Base-by-base conservation (phyloP, 1,284 basidiomycete genomes). In the Boletus nobilissimus region DNA sequence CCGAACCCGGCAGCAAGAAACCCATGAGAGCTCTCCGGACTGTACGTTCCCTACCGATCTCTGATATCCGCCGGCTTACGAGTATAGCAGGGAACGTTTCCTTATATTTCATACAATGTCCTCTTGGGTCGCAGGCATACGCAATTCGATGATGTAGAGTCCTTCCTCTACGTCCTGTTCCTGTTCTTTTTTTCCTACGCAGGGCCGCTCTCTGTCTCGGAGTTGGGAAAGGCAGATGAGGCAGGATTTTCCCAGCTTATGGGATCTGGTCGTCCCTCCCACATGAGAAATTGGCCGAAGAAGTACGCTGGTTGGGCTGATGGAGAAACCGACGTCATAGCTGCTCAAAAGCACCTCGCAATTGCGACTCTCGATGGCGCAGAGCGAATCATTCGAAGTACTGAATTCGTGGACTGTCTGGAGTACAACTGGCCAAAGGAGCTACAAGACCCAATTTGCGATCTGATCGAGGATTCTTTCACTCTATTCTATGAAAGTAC, bases 161-260 rank as follows among this genome's bases (percentile, higher is more conserved):
- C 80, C 0, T 75, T 80, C 51, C 70, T 80, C 16, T 81, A 77
- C 14, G 80, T 80, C 5, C 73, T 76, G 8, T n/a, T 80, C 29
- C 34, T 71, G 32, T 71, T 71, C 60, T 64, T 72, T 39, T 65
- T 48, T 34, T 48, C 62, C 26, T 63, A 63, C 22, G 62, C 62
- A 7, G 75, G 75, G 3, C 75, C 77, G 1, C 79, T 79, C 5
- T 22, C 75, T 2, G 39, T 43, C 34, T 18, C 6, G 22, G 51
- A 51, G 5, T 36, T 73, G 4, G 16, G 34, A 8, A 16, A 43
- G 16, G 75, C 66, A 3, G 65, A 79, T 8, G 26, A 57, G 10
- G 54, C 22, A 2, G 69, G 60, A 10, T 80, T 78, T 57, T 43
- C 64, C 18, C 71, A 39, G 36, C 62, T 63, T 14, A 64, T 39